Percentiles rank a stretch among this genome's conserved stretches.
phyloP scores from a whole-genome alignment of 192 early-diverging fungal genomes.

The Umbelopsis vinacea region DNA sequence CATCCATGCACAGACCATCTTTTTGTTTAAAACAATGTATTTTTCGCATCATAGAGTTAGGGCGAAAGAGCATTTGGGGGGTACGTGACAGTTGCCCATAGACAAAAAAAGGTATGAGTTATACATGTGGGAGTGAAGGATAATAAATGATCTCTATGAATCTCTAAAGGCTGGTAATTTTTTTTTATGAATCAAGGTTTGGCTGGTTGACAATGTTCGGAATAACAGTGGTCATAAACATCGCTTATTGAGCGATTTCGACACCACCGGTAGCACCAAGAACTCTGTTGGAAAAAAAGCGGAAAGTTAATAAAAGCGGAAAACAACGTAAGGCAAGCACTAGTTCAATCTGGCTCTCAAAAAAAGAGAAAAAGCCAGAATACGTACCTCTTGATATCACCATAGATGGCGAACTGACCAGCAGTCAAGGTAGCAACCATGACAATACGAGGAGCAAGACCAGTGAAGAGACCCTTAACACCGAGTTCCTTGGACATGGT shows the following conservation, averaged over 20 bases:
- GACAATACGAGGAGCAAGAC: slow-evolving; percentile 68
- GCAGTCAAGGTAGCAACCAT: slow-evolving; percentile 72
- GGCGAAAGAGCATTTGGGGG: too few species aligned
- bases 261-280: slow-evolving; percentile 63
- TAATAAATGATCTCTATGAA: too few species aligned
- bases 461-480: slow-evolving; percentile 60
- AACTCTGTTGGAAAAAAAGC: slow-evolving; percentile 59
- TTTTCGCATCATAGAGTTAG: too few species aligned
- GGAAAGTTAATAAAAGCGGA: slow-evolving; percentile 62
- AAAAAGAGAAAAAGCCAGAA: slow-evolving; percentile 49
- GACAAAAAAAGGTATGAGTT: too few species aligned
- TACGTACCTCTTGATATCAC: slow-evolving; percentile 58
- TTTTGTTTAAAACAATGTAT: too few species aligned
- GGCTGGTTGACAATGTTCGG: too few species aligned
- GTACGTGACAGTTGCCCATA: too few species aligned
- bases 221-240: too few species aligned
- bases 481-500: slow-evolving; percentile 57
- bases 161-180: too few species aligned
- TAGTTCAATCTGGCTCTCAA: slow-evolving; percentile 64
- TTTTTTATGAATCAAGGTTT: too few species aligned
- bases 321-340: background rate
- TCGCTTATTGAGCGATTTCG: slow-evolving; percentile 44
- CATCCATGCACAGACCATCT: too few species aligned
- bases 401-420: slow-evolving; percentile 71
- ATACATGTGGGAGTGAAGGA: too few species aligned